Conservation (phyloP, 306 rosid species). For the Crotalaria pallida region DNA sequence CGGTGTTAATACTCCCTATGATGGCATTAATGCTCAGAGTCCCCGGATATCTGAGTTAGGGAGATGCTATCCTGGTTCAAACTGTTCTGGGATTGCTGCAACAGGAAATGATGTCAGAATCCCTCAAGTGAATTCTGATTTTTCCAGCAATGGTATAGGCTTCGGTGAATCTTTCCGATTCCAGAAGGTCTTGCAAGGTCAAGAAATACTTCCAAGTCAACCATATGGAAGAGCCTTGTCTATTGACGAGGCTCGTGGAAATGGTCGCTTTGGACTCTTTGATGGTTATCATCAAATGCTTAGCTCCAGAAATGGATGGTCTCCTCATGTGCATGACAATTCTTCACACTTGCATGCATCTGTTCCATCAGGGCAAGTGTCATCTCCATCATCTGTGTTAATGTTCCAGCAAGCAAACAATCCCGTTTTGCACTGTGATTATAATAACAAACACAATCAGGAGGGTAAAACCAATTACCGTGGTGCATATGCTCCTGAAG, state of each 20-base stretch:
- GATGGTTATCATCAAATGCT: conserved; percentile 48
- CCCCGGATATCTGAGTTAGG: conserved; percentile 53
- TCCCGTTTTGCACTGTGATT: conserved; percentile 38
- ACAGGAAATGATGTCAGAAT: conserved; percentile 53
- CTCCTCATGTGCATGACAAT: conserved; percentile 36
- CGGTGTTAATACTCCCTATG: conserved; percentile 54
- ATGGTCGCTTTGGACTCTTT: conserved; percentile 50
- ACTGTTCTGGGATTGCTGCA: conserved; percentile 44
- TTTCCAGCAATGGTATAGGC: conserved; percentile 57
- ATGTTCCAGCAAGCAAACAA: conserved; percentile 82
- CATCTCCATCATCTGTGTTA: conserved; percentile 93
- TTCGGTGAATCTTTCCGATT: conserved; percentile 77
- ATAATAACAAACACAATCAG: conserved; percentile 14
- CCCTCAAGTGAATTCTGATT: conserved; percentile 42
- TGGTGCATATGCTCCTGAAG: conserved; percentile 27
- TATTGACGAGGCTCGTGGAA: conserved; percentile 36
- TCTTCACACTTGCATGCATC: conserved; percentile 40
- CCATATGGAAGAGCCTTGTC: conserved; percentile 55
- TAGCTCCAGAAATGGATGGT: conserved; percentile 59
- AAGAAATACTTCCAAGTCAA: conserved; percentile 84
- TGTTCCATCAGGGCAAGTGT: conserved; percentile 54
- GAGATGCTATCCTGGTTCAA: conserved; percentile 62
- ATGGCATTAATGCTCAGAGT: conserved; percentile 45
- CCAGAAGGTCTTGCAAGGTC: conserved; percentile 99
- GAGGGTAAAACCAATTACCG: conserved; percentile 20